Base-by-base conservation (phyloP, 2,329 filamentous ascomycete species). In the Cercospora beticola region DNA sequence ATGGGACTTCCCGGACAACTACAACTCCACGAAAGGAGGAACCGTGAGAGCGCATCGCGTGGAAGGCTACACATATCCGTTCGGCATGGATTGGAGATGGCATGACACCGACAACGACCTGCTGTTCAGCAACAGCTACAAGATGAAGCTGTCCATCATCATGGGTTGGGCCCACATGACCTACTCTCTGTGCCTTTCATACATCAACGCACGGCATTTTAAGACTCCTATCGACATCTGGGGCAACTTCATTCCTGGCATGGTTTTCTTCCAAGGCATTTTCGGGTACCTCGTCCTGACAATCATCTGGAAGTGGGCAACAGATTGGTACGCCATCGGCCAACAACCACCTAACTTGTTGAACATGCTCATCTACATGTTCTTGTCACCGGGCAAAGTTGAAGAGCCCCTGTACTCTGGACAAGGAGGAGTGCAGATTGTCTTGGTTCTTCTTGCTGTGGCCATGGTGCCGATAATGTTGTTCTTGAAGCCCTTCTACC, bases 341-440 rank as follows among this genome's bases (percentile, higher is more conserved):
- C 79, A 86, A 74, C 86, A 88, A 70, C 92, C 96, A 1, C 95
- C 96, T 2, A 93, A 93, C 76, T 85, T 99, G 69, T 84, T 99
- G 71, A 99, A 99, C 86, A 98, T 98, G 94, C 86, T 99, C 77
- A 99, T 99, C 77, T 97, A 97, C 87, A 99, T 99, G 96, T 99
- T 99, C 85, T 83, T 99, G 74, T 89, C 90, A 72, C 95, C 95
- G 3, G 93, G 93, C 62, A 91, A 81, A 0, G 82, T 91, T 28
- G 90, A 92, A 60, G 87, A 92, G 70, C 86, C 86, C 62, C 85
- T 99, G 5, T 99, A 97, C 79, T 79, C 83, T 23, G 92, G 92
- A 52, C 95, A 99, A 80, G 87, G 84, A 14, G 79, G 79, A 2
- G 86, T 99, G 0, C 95, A 99, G 80, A 83, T 92, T 12, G 79